Conservation (phyloP, 805 yeast genomes). For the Debaryomyces prosopidis region DNA sequence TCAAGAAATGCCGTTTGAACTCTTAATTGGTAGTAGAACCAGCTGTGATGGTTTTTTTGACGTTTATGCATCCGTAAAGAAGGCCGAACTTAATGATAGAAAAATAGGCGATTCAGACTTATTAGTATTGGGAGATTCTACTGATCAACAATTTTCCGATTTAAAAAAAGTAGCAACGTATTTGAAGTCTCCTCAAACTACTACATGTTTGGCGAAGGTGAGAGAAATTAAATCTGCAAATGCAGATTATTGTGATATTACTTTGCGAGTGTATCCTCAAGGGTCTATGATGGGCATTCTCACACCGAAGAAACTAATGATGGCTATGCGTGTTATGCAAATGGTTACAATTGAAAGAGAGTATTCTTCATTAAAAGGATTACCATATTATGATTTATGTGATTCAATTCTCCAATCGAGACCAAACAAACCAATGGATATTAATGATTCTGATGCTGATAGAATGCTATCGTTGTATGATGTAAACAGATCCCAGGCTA, state of each 20-base stretch:
- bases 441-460: slow-evolving; percentile 34
- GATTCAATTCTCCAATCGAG: slow-evolving; percentile 64
- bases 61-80: slow-evolving; percentile 71
- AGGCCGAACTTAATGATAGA: slow-evolving; percentile 48
- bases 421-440: slow-evolving; percentile 47
- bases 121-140: slow-evolving; percentile 52
- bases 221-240: slow-evolving; percentile 66
- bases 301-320: slow-evolving; percentile 62
- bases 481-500: slow-evolving; percentile 88
- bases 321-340: slow-evolving; percentile 75
- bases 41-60: slow-evolving; percentile 87
- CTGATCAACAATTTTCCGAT: slow-evolving; percentile 13
- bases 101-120: slow-evolving; percentile 76
- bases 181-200: slow-evolving; percentile 28
- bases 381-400: slow-evolving; percentile 78
- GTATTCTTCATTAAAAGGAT: slow-evolving; percentile 76
- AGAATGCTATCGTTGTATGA: slow-evolving; percentile 49
- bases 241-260: slow-evolving; percentile 70
- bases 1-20: slow-evolving; percentile 58
- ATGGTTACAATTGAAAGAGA: slow-evolving; percentile 95
- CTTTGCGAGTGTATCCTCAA: slow-evolving; percentile 63
- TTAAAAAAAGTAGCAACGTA: slow-evolving; percentile 20
- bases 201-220: slow-evolving; percentile 80
- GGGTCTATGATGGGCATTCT: slow-evolving; percentile 54
- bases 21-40: slow-evolving; percentile 76